phyloP scores from a whole-genome alignment of 1,284 basidiomycete genomes.

The Albatrellus sp. region DNA sequence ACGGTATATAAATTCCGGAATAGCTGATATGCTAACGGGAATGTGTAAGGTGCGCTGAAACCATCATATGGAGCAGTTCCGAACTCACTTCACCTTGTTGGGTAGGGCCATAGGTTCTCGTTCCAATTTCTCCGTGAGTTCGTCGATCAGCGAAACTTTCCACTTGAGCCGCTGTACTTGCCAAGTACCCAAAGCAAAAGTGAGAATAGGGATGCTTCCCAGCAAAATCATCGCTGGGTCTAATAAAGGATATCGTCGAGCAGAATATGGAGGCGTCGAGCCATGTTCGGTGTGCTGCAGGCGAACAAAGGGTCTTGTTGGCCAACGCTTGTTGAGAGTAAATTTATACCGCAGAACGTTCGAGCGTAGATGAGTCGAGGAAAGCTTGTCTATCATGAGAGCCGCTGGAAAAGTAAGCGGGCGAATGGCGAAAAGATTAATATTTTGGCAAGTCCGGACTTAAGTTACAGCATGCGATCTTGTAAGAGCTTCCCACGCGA shows the following conservation, averaged over 20 bases:
- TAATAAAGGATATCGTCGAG: constrained; percentile 44
- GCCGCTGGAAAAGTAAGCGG: too few species aligned
- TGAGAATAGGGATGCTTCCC: constrained; percentile 82
- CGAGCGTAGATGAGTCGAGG: background rate
- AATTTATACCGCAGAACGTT: background rate
- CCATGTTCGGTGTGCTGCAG: constrained; percentile 11
- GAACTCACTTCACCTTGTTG: constrained; percentile 73
- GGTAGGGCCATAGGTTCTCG: constrained; percentile 75
- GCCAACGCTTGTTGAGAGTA: background rate
- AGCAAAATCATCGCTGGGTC: constrained; percentile 71
- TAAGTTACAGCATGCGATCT: too few species aligned
- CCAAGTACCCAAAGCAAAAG: constrained; percentile 90
- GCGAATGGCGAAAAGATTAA: too few species aligned
- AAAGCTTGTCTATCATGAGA: too few species aligned
- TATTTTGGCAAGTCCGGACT: too few species aligned
- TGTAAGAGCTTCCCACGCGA: background rate
- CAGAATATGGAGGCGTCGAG: constrained; percentile 27
- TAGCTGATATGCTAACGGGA: constrained; percentile 37
- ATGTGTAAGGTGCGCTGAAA: constrained; percentile 4
- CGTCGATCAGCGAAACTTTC: constrained; percentile 92
- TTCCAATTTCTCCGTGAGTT: constrained; percentile 85
- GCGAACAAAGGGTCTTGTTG: background rate
- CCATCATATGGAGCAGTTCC: background rate
- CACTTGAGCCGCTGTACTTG: constrained; percentile 86
- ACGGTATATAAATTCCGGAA: constrained; percentile 82